phyloP scores from a whole-genome alignment of 73 alveolate genomes.

The Durusdinium trenchii region DNA sequence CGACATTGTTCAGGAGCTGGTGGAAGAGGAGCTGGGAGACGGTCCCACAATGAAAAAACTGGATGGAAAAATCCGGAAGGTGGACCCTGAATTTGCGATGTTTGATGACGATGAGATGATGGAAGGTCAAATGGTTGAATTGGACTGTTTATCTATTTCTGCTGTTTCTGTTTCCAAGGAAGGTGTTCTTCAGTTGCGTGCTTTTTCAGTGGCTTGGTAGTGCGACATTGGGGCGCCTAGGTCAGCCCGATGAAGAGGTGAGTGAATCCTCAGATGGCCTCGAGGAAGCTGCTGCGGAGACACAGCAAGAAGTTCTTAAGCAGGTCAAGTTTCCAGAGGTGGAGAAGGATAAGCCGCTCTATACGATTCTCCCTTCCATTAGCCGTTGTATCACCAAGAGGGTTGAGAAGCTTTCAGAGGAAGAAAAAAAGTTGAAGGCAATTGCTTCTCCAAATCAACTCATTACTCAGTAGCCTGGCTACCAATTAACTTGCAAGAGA shows the following conservation, averaged over 20 bases:
- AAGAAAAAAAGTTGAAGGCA: neutral
- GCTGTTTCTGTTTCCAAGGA: too few relatives aligned
- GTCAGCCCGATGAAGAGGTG: too few relatives aligned
- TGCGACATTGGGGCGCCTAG: too few relatives aligned
- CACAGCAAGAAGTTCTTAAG: neutral
- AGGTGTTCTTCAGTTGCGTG: too few relatives aligned
- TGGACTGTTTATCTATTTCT: too few relatives aligned
- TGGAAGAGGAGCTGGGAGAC: conserved; percentile 1
- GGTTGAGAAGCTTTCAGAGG: neutral
- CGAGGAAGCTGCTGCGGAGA: neutral
- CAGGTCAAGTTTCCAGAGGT: conserved; percentile 12
- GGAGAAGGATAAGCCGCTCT: neutral
- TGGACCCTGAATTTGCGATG: neutral
- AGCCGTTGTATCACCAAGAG: neutral
- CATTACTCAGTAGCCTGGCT: neutral
- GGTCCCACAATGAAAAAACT: neutral
- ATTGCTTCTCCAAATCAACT: neutral
- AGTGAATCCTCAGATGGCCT: too few relatives aligned
- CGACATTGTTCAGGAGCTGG: neutral
- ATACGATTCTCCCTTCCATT: neutral
- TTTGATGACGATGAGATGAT: too few relatives aligned
- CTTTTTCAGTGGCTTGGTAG: too few relatives aligned
- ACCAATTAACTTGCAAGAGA: neutral
- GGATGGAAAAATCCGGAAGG: neutral
- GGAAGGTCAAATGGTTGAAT: too few relatives aligned